Evolutionary conservation across 2,329 filamentous ascomycete genomes (phyloP), one percentile per base, ranked within the genome.

Genomic region (Neoarthrinium moseri): DNA sequence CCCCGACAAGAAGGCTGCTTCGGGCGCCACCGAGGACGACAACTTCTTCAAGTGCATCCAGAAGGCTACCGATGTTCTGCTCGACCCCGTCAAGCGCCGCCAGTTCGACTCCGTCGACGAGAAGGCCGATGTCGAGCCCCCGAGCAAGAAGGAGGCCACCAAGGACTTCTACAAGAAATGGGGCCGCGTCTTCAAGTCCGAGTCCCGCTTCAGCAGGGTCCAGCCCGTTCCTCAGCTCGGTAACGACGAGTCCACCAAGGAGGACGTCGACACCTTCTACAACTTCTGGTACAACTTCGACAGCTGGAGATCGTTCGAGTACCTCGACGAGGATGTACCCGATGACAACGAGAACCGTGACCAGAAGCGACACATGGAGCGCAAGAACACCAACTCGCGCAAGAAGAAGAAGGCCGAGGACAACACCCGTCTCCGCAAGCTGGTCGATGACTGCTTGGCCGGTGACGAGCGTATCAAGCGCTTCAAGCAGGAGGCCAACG

Each of bases 21-120:
- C 86, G 38, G 94, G 94, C 51, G 81, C 83, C 60, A 81, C 83
- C 57, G 91, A 97, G 62, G 92, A 96, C 71, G 94, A 99, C 70
- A 89, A 88, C 69, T 99, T 99, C 80, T 99, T 99, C 87, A 99
- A 99, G 81, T 99, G 95, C 72, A 99, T 99, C 69, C 95, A 99
- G 69, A 96, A 96, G 72, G 94, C 94, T 47, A 92, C 87, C 60
- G 94, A 99, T 63, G 81, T 97, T 43, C 87, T 99, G 15, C 81
- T 90, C 45, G 94, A 99, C 74, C 94, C 94, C 42, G 78, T 85
- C 67, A 95, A 90, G 75, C 89, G 94, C 51, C 86, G 91, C 48
- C 94, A 99, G 73, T 99, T 87, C 73, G 94, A 99, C 71, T 96
- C 90, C 3, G 91, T 97, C 51, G 94, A 99, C 63, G 91, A 96